Base-by-base conservation (phyloP, 2,329 filamentous ascomycete genomes). In the Xylaria sp. region DNA sequence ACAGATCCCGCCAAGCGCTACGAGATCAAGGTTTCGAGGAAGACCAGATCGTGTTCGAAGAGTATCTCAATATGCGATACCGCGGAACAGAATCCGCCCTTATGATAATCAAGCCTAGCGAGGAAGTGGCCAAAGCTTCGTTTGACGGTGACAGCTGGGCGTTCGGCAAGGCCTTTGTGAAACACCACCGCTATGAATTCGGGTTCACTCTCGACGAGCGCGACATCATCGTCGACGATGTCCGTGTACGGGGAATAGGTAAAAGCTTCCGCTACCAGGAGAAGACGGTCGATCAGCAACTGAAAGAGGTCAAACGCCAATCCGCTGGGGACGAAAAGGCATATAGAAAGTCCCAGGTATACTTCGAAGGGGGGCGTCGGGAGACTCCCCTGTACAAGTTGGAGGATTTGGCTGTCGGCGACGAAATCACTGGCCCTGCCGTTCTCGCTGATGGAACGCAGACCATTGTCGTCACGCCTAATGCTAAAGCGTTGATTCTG, bases 51-150 rank as follows among this genome's bases (percentile, higher is more conserved):
- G 86, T 90, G 0, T 97, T 95, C 76, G 94, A 97, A 78, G 92
- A 97, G 78, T 98, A 97, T 76, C 88, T 98, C 66, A 97, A 98
- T 78, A 94, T 98, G 91, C 86, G 94, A 66, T 97, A 97, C 76
- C 89, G 93, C 44, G 94, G 94, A 12, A 97, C 94, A 0, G 94
- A 97, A 78, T 97, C 94, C 8, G 93, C 94, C 0, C 85, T 97
- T 51, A 98, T 97, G 94, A 89, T 97, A 57, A 82, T 96, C 72
- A 93, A 91, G 79, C 93, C 94, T 0, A 86, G 81, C 2, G 81
- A 86, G 46, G 87, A 89, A 60, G 90, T 93, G 66, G 85, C 85
- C 0, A 82, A 88, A 68, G 85, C 86, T 48, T 82, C 86, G 15
- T 92, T 87, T 72, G 84, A 80, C 28, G 90, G 89, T 7, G 88